Evolutionary conservation across 2,329 filamentous ascomycete species (phyloP).

Genomic region (Stagonosporopsis cucurbitacearum): DNA sequence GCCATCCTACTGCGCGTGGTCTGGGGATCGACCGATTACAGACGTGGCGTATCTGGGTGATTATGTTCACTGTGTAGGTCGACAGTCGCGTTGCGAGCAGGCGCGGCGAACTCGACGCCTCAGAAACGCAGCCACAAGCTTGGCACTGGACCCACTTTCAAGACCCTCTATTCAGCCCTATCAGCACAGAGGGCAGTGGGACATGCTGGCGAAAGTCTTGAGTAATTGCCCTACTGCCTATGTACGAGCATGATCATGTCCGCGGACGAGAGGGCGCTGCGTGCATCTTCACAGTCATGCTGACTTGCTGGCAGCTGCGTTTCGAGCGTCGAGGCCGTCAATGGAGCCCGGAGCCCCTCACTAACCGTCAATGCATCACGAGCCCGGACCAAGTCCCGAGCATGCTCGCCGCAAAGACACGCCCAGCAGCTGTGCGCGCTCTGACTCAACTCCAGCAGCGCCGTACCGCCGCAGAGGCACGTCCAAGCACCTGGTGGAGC

Average conservation of each 20-base stretch:
- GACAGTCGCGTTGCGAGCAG: background rate
- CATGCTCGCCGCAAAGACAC: slow-evolving; percentile 1
- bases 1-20: slow-evolving; percentile 22
- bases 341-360: background rate
- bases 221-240: background rate
- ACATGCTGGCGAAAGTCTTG: slow-evolving; percentile 2
- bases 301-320: slow-evolving; percentile 4
- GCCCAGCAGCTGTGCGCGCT: background rate
- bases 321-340: background rate
- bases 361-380: slow-evolving; percentile 1
- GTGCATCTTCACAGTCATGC: slow-evolving; percentile 3
- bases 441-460: background rate
- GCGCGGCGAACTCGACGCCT: slow-evolving; percentile 22
- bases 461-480: background rate
- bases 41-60: background rate
- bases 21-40: background rate
- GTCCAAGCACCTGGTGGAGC: background rate
- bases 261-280: background rate
- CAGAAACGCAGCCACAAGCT: slow-evolving; percentile 17
- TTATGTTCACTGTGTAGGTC: no score
- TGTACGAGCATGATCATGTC: background rate
- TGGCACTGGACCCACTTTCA: slow-evolving; percentile 20
- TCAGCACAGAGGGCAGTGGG: background rate
- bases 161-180: slow-evolving; percentile 28
- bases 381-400: slow-evolving; percentile 1